These are phyloP conservation scores for Metschnikowia colocasiae DNA, from an alignment of 805 yeast genomes.

Conservation along the genomic window DNA sequence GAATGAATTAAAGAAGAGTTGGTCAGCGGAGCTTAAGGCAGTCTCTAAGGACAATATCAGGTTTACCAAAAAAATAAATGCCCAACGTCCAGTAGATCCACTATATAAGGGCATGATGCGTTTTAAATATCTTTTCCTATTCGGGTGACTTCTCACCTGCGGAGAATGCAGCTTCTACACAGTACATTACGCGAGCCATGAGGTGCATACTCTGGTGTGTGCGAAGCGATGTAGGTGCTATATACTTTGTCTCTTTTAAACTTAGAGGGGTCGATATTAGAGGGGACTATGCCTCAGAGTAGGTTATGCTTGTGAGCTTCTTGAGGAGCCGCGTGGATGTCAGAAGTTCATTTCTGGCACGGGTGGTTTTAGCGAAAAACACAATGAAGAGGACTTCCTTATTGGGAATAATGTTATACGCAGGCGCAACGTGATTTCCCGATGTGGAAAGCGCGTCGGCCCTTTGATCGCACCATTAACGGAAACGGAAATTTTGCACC, in stretches of 20 bases:
- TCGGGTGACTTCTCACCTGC: constrained; percentile 6
- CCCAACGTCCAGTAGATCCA: background rate
- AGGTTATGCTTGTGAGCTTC: background rate
- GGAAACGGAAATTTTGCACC: constrained; percentile 14
- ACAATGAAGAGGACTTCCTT: constrained; percentile 1
- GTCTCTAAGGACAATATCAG: background rate
- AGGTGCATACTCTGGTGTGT: background rate
- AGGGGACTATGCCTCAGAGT: background rate
- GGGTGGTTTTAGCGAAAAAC: background rate
- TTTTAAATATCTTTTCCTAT: constrained; percentile 7
- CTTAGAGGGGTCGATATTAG: background rate
- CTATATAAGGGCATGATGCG: constrained; percentile 3
- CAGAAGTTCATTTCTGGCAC: background rate
- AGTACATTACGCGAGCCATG: background rate
- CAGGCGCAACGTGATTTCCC: constrained; percentile 4
- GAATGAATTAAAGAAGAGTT: background rate
- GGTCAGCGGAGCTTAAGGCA: background rate
- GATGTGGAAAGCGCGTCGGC: constrained; percentile 2
- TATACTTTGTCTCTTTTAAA: background rate
- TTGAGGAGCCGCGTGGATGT: background rate
- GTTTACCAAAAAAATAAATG: background rate
- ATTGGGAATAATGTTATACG: background rate
- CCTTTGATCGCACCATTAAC: constrained; percentile 6
- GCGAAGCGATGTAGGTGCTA: background rate
- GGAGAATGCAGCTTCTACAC: background rate